Evolutionary conservation across 352 stramenopile species (phyloP), one percentile per base, ranked within the genome.

Genomic region (Phytophthora quininea): DNA sequence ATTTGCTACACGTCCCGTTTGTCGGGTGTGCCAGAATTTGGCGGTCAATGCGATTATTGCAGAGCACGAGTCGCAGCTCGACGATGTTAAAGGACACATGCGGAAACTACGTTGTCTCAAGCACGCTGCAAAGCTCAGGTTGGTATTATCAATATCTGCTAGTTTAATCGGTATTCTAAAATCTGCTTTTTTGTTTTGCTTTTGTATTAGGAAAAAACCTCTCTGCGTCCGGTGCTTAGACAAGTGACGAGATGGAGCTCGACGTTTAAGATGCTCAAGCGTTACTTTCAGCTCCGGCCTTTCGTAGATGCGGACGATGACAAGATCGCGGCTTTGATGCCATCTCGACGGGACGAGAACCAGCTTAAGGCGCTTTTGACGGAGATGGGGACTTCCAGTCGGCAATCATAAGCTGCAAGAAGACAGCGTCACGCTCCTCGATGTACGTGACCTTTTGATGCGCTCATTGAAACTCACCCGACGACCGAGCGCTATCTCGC

Each of bases 371-470:
- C 29, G 3, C 38, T 61, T 5, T 15, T 53, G 15, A 8, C 43
- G 42, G 5, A 61, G 30, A 29, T 61, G 15, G 35, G 35, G 19
- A 7, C 49, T 61, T 61, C 29, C 30, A 61, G 40, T 27, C 12
- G 5, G 38, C 42, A 27, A 46, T 42, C 30, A 52, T 27, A 61
- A 33, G 54, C 30, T 61, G 40, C 54, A 61, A 29, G 3, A 33
- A 7, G 29, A 61, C 31, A 42, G 42, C 6, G n/a, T 53, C 27
- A 43, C 8, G n/a, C 42, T 53, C 15, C 38, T 15, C 3, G 54
- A 61, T 8, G 42, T 53, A 12, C 54, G 54, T 6, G 42, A 61
- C 29, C 42, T 61, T 14, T 61, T 31, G 54, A 61, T 19, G 54
- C 38, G 14, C 31, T 61, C 5, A 10, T 40, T 40, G 35, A 11